Evolutionary conservation across 192 early-diverging fungal species (phyloP).

Genomic region (Dissophora ornata): DNA sequence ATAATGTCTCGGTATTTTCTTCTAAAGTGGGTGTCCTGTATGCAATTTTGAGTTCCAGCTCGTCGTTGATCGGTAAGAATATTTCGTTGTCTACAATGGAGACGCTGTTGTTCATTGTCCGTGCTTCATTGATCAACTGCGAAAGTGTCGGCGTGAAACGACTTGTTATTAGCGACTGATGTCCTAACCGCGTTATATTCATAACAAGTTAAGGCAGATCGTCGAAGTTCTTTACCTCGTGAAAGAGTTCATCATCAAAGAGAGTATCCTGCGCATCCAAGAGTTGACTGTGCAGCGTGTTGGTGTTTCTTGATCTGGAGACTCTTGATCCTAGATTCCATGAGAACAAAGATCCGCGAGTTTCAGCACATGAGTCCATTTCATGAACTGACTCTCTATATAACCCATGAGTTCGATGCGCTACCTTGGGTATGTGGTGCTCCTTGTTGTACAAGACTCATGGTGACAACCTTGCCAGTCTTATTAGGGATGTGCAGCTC

Average conservation of each 20-base stretch:
- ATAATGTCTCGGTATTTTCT: neutral
- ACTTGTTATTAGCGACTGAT: neutral
- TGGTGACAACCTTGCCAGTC: conserved; percentile 29
- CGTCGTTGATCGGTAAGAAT: conserved; percentile 42
- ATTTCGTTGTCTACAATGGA: conserved; percentile 51
- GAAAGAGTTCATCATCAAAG: conserved; percentile 61
- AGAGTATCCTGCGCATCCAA: conserved; percentile 57
- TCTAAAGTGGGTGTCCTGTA: conserved; percentile 17
- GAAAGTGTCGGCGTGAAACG: neutral
- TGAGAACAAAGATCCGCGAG: neutral
- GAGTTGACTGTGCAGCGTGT: conserved; percentile 46
- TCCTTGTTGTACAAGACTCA: conserved; percentile 43
- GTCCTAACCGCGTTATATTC: no score
- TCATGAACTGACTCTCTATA: no score
- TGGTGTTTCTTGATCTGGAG: neutral
- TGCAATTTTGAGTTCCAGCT: conserved; percentile 50
- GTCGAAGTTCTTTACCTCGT: conserved; percentile 35
- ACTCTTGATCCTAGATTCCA: neutral
- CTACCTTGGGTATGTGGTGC: conserved; percentile 16
- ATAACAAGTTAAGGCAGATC: no score
- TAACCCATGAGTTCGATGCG: no score
- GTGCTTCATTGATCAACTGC: conserved; percentile 39
- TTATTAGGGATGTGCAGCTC: conserved; percentile 35
- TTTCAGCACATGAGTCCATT: neutral
- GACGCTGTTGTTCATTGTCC: conserved; percentile 38